phyloP scores from a whole-genome alignment of 139 green algal genomes.

The Chlamydomonas sp. region DNA sequence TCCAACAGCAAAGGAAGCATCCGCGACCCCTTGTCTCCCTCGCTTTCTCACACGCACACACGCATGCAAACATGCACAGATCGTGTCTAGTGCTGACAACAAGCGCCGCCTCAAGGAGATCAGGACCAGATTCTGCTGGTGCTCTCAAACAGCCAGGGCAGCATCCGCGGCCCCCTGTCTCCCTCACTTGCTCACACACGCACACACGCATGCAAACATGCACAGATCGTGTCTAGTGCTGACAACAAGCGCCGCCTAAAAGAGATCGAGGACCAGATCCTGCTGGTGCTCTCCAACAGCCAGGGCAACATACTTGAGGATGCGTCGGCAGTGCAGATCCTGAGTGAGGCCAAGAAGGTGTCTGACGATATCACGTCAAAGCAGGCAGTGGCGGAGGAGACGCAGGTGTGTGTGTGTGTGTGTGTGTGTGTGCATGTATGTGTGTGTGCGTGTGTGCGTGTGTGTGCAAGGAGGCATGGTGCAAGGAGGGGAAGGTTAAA shows the following conservation, averaged over 20 bases:
- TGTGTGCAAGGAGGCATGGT: too few species aligned
- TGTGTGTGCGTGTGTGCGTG: too few species aligned
- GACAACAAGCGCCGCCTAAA: constrained; percentile 59
- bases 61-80: too few species aligned
- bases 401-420: too few species aligned
- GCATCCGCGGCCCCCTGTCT: neutral
- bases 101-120: too few species aligned
- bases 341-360: constrained; percentile 27
- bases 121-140: constrained; percentile 21
- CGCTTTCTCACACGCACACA: neutral
- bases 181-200: neutral
- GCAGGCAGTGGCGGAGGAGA: constrained; percentile 58
- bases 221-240: constrained; percentile 32
- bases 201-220: neutral
- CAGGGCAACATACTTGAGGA: constrained; percentile 64
- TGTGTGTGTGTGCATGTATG: too few species aligned
- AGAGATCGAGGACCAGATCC: constrained; percentile 73
- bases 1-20: constrained; percentile 38
- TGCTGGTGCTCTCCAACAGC: constrained; percentile 49
- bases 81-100: too few species aligned
- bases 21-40: neutral
- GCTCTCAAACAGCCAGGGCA: neutral
- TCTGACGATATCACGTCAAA: constrained; percentile 66
- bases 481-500: too few species aligned
- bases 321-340: constrained; percentile 51